Conservation (phyloP, 2,329 filamentous ascomycete species). For the Fusarium coffeatum region DNA sequence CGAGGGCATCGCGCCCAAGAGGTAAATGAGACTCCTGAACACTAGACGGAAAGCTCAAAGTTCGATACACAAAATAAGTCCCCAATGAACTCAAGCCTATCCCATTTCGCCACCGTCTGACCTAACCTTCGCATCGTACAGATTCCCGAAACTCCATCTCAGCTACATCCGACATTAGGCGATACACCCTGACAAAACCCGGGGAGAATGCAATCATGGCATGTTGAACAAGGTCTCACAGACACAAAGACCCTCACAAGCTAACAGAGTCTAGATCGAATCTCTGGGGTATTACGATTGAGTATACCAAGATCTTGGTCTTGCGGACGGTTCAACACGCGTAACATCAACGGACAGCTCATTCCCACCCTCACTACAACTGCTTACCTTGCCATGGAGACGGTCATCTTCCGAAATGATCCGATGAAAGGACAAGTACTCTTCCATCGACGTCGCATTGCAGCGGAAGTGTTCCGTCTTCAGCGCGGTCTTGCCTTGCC, state of each 20-base stretch:
- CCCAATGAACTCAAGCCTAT: not conserved
- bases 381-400: not conserved
- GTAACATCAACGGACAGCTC: not conserved
- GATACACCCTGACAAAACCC: slow-evolving; percentile 7
- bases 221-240: slow-evolving; percentile 6
- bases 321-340: not conserved
- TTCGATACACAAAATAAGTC: not conserved
- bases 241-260: not conserved
- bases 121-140: slow-evolving; percentile 22
- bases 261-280: not conserved
- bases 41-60: no score
- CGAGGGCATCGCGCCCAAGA: no score
- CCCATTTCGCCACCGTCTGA: not conserved
- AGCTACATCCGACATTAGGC: slow-evolving; percentile 18
- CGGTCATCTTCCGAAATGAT: slow-evolving; percentile 24
- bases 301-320: not conserved
- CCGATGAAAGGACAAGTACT: slow-evolving; percentile 4
- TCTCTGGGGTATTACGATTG: not conserved
- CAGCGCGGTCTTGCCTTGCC: not conserved
- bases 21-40: no score
- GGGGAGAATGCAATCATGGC: slow-evolving; percentile 15
- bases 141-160: slow-evolving; percentile 27
- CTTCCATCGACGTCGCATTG: not conserved
- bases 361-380: not conserved
- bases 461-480: slow-evolving; percentile 9